Base-by-base conservation (phyloP, 2,329 filamentous ascomycete species). In the Ophiostoma novo-ulmi region DNA sequence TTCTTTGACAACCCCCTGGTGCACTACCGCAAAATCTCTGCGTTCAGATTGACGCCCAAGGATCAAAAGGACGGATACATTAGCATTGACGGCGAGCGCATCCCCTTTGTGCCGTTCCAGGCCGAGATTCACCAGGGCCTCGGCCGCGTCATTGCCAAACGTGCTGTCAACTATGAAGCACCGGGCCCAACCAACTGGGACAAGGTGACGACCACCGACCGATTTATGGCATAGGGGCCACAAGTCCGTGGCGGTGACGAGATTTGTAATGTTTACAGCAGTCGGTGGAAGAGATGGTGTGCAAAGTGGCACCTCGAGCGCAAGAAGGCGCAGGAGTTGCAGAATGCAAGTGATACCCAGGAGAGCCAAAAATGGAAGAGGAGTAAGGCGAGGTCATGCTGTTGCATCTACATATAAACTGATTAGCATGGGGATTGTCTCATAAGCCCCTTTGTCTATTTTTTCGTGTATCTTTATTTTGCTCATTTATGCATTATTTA, bases 81-180 rank as follows among this genome's bases (percentile, higher is more conserved):
- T 78, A 96, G 93, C 78, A 93, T 99, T 74, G 95, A 98, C 77
- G 95, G 95, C 52, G 95, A 99, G 80, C 85, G 87, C 70, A 84
- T 97, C 2, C 91, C 93, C 0, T 98, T 97, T 78, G 90, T 90
- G 75, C 91, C 92, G 0, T 96, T 97, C 78, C 95, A 99, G 81
- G 92, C 89, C 2, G 95, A 99, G 80, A 85, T 97, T 7, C 93
- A 97, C 78, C 86, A 83, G 69, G 91, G 90, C 0, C 82, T 99
- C 35, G 95, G 92, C 0, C 92, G 91, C 4, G 91, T 94, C n/a
- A 82, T 98, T 73, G 92, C 92, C 68, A 92, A 90, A 80, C 87
- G 83, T 38, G 91, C 88, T 71, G 91, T 88, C 72, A 80, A 85
- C 70, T 97, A 93, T 78, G 93, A 97, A 76, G 83, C 84, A 0